Base-by-base conservation (phyloP, 768 basidiomycete species). In the Mycena venus region DNA sequence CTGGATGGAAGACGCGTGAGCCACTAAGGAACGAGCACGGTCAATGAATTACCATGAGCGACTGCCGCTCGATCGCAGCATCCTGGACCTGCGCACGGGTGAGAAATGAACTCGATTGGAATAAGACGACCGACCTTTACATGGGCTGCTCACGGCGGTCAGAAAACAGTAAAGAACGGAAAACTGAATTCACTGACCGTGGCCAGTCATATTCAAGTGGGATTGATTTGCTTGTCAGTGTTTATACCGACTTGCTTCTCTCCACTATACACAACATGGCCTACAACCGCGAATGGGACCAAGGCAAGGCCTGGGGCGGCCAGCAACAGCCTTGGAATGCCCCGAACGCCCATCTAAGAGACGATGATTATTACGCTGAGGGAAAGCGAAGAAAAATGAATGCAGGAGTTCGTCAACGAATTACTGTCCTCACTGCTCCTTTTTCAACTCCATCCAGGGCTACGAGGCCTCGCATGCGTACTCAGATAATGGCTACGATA, bases 231-330 rank as follows among this genome's bases (percentile, higher is more conserved):
- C 83, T 47, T 76, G 62, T 14, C n/a, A 11, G 5, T 36, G 58
- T 60, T 81, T 85, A 60, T 36, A 25, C n/a, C 19, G 12, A 84
- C 85, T 86, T 85, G 66, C 77, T 60, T 79, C 82, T 81, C 79
- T 60, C 68, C 68, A 64, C 75, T n/a, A n/a, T n/a, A n/a, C n/a
- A n/a, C n/a, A n/a, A n/a, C 83, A 94, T 95, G 94, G 88, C 93
- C 61, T 90, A 93, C 84, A 93, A 93, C 84, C 91, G 95, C 76
- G 94, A 96, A 87, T 96, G 95, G 95, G 94, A 95, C 85, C 89
- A 89, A 82, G 95, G 94, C 63, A 95, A 95, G 83, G 89, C 91
- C 56, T 34, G 82, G 58, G 92, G 91, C 90, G 79, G 83, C 71
- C 89, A 92, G 56, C 78, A 82, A 77, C 78, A 81, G 36, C 79